A percentile compares a stretch with the other conserved stretches of the same genome.
phyloP scores from a whole-genome alignment of 768 basidiomycete genomes.

The Amanita muscaria region DNA sequence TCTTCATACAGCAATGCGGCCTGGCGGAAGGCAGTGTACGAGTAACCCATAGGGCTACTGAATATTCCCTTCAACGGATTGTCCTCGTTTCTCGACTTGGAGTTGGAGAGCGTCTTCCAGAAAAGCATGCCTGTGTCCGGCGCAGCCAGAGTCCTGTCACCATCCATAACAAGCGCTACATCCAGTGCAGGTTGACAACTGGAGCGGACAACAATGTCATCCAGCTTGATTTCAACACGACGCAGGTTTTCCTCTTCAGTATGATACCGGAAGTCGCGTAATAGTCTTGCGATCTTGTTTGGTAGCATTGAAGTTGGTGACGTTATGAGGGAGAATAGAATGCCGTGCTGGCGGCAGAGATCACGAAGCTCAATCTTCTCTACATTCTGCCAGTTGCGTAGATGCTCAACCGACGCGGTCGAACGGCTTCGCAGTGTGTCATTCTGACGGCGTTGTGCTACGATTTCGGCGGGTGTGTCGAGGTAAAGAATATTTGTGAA shows the following conservation, averaged over 20 bases:
- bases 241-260: slow-evolving; percentile 13
- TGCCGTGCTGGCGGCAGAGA: slow-evolving; percentile 15
- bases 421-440: slow-evolving; percentile 12
- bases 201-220: slow-evolving; percentile 8
- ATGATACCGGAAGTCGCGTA: slow-evolving; percentile 11
- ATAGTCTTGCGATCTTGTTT: slow-evolving; percentile 11
- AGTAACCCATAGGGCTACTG: slow-evolving; percentile 17
- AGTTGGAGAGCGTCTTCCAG: slow-evolving; percentile 11
- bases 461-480: slow-evolving; percentile 10
- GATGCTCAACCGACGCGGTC: slow-evolving; percentile 11
- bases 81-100: slow-evolving; percentile 1
- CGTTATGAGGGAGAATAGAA: slow-evolving; percentile 13
- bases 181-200: slow-evolving; percentile 4
- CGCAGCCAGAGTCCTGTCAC: slow-evolving; percentile 16
- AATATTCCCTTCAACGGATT: slow-evolving; percentile 16
- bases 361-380: slow-evolving; percentile 14
- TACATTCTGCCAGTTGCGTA: slow-evolving; percentile 14
- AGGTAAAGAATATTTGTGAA: slow-evolving; percentile 18
- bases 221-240: slow-evolving; percentile 12
- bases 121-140: slow-evolving; percentile 16
- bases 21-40: slow-evolving; percentile 17
- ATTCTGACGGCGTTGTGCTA: slow-evolving; percentile 12
- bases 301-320: slow-evolving; percentile 5
- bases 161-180: slow-evolving; percentile 15
- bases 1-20: slow-evolving; percentile 16